These are phyloP conservation scores for Colletotrichum australisinense DNA, from an alignment of 2,329 filamentous ascomycete genomes.

Conservation along the genomic window DNA sequence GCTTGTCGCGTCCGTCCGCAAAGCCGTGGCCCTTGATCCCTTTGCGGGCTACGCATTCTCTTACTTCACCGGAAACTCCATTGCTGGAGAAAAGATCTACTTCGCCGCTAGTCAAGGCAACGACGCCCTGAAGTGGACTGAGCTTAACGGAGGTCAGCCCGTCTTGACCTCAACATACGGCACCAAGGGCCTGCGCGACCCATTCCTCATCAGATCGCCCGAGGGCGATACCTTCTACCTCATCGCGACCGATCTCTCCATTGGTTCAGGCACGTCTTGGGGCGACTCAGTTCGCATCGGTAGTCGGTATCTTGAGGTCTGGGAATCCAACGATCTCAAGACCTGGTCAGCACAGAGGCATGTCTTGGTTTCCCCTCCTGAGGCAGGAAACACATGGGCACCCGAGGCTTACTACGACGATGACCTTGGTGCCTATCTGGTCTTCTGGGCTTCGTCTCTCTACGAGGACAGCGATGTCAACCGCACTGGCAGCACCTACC, in stretches of 20 bases:
- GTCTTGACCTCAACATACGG: conserved; percentile 57
- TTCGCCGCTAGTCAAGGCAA: conserved; percentile 64
- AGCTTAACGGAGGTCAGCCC: conserved; percentile 60
- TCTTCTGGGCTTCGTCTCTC: conserved; percentile 59
- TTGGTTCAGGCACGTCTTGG: conserved; percentile 66
- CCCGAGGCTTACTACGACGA: conserved; percentile 63
- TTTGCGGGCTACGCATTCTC: conserved; percentile 62
- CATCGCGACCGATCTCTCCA: conserved; percentile 64
- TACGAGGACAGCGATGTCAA: conserved; percentile 52
- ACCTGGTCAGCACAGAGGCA: conserved; percentile 64
- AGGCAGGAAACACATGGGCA: conserved; percentile 65
- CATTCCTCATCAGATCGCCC: conserved; percentile 62
- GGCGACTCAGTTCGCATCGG: conserved; percentile 57
- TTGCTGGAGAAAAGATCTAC: conserved; percentile 62
- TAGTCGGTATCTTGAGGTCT: conserved; percentile 63
- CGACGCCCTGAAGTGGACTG: conserved; percentile 61
- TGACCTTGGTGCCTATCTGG: conserved; percentile 52
- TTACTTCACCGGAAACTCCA: conserved; percentile 60
- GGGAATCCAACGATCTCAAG: conserved; percentile 62
- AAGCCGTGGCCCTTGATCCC: conserved; percentile 44
- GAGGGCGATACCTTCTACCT: conserved; percentile 64
- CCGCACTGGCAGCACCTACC: conserved; percentile 57
- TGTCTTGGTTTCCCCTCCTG: conserved; percentile 58
- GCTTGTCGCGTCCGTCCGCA: conserved; percentile 48
- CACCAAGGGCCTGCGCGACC: conserved; percentile 62